Base-by-base conservation (phyloP, 2,329 filamentous ascomycete genomes). In the Fusarium proliferatum region DNA sequence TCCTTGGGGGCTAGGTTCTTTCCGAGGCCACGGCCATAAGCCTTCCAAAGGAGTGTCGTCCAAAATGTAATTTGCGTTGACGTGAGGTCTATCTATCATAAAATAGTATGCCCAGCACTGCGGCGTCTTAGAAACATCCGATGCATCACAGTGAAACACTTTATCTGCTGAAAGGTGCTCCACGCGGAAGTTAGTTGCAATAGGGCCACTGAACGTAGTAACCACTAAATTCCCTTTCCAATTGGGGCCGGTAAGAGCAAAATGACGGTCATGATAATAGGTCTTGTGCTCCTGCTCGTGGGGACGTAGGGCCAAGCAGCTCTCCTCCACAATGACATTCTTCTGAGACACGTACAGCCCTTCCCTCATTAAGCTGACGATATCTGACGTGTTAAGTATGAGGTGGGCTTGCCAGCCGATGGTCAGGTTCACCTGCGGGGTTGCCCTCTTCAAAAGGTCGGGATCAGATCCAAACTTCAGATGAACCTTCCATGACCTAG, bases 361-460 rank as follows among this genome's bases (percentile, higher is more conserved):
- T 12, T 64, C 5, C 1, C 21, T 60, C 57, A 64, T 64, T 4
- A 64, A 28, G 8, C 13, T 0, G 2, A 52, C 11, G 3, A 64
- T 23, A 5, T 64, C 38, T 42, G 7, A 4, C 0, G 61, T 34
- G 4, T 0, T 7, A n/a, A 64, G 42, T 8, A 1, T 3, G 48
- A 64, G 45, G 6, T 4, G 0, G 1, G 57, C 45, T 9, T 5
- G 0, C 57, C 61, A 64, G 5, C 38, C 26, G 2, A 0, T 4
- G 4, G 2, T 3, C 23, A 16, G 2, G 2, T 33, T 5, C 8
- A 3, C 19, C 0, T 3, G 0, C 1, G 19, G 15, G 8, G 0
- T 0, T n/a, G 5, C 6, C 2, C 17, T 0, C 12, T 8, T 28
- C 2, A 46, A 16, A 5, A 13, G 0, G 3, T 59, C 17, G 6